Conservation (phyloP, 1,284 basidiomycete genomes). For the Puccinia polysora region DNA sequence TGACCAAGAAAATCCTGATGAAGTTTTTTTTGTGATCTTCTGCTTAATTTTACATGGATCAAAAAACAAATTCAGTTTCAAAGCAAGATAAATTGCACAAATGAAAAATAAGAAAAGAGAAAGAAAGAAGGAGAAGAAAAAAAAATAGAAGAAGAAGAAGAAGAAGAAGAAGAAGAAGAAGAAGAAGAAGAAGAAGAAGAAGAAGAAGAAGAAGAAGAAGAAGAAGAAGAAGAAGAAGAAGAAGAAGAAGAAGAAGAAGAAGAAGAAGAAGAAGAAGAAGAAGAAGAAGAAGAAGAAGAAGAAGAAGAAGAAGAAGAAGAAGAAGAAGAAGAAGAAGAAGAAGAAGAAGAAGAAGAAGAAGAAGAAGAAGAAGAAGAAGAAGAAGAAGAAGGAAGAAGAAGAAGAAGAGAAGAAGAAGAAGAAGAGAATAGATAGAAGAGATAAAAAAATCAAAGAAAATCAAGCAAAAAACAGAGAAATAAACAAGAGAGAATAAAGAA, state of each 20-base stretch:
- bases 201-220: background rate
- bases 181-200: background rate
- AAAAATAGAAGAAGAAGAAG: background rate
- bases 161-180: background rate
- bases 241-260: background rate
- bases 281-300: background rate
- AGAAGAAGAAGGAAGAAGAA: background rate
- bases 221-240: background rate
- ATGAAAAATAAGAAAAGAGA: background rate
- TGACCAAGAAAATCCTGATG: too few relatives aligned
- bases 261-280: background rate
- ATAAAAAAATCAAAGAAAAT: background rate
- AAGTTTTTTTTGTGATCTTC: too few relatives aligned
- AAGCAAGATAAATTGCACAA: too few relatives aligned
- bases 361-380: background rate
- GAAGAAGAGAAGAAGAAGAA: background rate
- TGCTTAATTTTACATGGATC: too few relatives aligned
- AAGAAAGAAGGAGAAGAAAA: background rate
- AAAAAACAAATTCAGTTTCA: too few relatives aligned
- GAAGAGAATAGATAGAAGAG: background rate
- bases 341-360: background rate
- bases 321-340: background rate
- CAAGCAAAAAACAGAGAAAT: too few relatives aligned
- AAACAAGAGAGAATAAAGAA: too few relatives aligned
- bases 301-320: background rate